Percentiles rank a stretch among this genome's conserved stretches.
These are phyloP conservation scores for Neurospora sp. DNA, from an alignment of 495 filamentous ascomycete genomes.

Conservation along the genomic window DNA sequence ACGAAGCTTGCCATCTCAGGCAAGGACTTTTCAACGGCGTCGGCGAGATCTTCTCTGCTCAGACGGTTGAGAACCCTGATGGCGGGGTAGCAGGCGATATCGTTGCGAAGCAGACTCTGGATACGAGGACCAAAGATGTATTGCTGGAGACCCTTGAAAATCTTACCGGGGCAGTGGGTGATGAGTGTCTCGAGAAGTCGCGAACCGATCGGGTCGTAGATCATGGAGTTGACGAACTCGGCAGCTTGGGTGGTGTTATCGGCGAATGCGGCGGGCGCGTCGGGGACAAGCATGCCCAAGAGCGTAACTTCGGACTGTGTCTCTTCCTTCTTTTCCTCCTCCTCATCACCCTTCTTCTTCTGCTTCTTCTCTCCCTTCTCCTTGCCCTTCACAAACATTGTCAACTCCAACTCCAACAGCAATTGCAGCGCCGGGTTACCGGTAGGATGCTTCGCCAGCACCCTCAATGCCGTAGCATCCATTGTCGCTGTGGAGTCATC, in stretches of 20 bases:
- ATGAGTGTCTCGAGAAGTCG: conserved; percentile 81
- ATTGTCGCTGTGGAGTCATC: conserved; percentile 57
- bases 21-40: conserved; percentile 54
- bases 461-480: conserved; percentile 61
- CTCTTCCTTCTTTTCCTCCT: neutral
- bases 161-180: conserved; percentile 65
- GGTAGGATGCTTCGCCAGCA: conserved; percentile 75
- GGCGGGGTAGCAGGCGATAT: conserved; percentile 77
- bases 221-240: conserved; percentile 68
- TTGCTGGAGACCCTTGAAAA: conserved; percentile 75
- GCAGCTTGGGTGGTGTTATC: conserved; percentile 32
- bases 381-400: conserved; percentile 52
- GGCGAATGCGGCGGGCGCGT: conserved; percentile 31
- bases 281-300: conserved; percentile 33
- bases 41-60: conserved; percentile 68
- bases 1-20: conserved; percentile 62
- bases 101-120: conserved; percentile 70
- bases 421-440: conserved; percentile 87
- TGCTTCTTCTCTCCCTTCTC: conserved; percentile 27
- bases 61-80: conserved; percentile 70
- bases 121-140: conserved; percentile 68
- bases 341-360: conserved; percentile 13
- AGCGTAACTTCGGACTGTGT: conserved; percentile 12
- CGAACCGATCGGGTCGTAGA: conserved; percentile 85
- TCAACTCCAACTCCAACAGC: conserved; percentile 72